Conservation (phyloP, 345 rosid genomes). For the Euclidium syriacum region DNA sequence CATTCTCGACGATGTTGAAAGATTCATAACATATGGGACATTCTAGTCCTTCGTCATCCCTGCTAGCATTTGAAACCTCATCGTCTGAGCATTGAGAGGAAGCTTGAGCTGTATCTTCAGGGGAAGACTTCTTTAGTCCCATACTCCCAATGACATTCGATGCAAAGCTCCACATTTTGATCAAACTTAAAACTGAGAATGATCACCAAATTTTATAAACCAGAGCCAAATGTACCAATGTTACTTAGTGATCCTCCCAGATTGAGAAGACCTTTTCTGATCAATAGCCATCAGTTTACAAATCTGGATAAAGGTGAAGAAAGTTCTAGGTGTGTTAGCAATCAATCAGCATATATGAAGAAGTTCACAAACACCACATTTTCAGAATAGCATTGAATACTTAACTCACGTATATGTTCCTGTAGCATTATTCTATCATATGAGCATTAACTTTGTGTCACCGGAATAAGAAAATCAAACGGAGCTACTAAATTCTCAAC, state of each 20-base stretch:
- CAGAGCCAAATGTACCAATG: slow-evolving; percentile 4
- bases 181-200: neutral
- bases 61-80: slow-evolving; percentile 32
- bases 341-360: neutral
- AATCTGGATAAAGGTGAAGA: slow-evolving; percentile 2
- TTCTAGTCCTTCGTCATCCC: slow-evolving; percentile 51
- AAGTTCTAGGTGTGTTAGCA: neutral
- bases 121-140: slow-evolving; percentile 30
- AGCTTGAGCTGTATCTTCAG: slow-evolving; percentile 20
- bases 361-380: neutral
- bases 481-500: slow-evolving; percentile 8
- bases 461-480: neutral
- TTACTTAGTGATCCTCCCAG: slow-evolving; percentile 7
- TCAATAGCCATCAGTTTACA: neutral
- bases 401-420: too few relatives aligned
- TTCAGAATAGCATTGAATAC: neutral
- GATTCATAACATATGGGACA: slow-evolving; percentile 71
- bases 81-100: slow-evolving; percentile 54
- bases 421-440: neutral
- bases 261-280: slow-evolving; percentile 1
- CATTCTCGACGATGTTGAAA: slow-evolving; percentile 68
- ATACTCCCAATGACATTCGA: slow-evolving; percentile 32
- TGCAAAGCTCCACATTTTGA: slow-evolving; percentile 41
- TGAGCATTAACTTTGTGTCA: neutral
- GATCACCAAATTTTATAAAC: neutral